phyloP scores from a whole-genome alignment of 805 yeast species.

The Candida maris region DNA sequence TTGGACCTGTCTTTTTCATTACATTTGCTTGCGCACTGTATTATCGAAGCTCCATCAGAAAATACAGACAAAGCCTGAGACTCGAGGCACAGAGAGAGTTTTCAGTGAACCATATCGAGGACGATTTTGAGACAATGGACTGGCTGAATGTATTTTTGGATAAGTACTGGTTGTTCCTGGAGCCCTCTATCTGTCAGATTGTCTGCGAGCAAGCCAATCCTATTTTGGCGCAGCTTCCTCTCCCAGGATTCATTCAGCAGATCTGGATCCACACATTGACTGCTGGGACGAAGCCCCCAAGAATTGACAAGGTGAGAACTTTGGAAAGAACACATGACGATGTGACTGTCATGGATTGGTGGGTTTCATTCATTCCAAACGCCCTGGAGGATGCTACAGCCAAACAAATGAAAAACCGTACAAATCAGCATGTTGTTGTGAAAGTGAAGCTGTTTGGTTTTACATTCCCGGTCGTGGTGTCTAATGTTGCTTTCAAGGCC shows the following conservation, averaged over 20 bases:
- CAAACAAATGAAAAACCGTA: conserved; percentile 79
- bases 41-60: conserved; percentile 80
- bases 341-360: conserved; percentile 98
- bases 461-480: conserved; percentile 73
- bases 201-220: conserved; percentile 85
- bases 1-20: conserved; percentile 79
- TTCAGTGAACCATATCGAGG: conserved; percentile 74
- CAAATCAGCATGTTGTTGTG: conserved; percentile 75
- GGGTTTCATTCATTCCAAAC: conserved; percentile 88
- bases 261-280: conserved; percentile 88
- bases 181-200: conserved; percentile 83
- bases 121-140: conserved; percentile 90
- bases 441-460: conserved; percentile 82
- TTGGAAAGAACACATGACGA: conserved; percentile 87
- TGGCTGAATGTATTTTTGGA: conserved; percentile 90
- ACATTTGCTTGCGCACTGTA: conserved; percentile 58
- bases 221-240: conserved; percentile 68
- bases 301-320: conserved; percentile 87
- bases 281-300: conserved; percentile 91
- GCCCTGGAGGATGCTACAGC: conserved; percentile 78
- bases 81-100: conserved; percentile 84
- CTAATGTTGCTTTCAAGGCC: conserved; percentile 74
- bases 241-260: conserved; percentile 79
- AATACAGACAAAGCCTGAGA: conserved; percentile 69
- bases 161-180: conserved; percentile 88